Evolutionary conservation across 2,329 filamentous ascomycete genomes (phyloP).

Genomic region (Pseudocercospora vitis): DNA sequence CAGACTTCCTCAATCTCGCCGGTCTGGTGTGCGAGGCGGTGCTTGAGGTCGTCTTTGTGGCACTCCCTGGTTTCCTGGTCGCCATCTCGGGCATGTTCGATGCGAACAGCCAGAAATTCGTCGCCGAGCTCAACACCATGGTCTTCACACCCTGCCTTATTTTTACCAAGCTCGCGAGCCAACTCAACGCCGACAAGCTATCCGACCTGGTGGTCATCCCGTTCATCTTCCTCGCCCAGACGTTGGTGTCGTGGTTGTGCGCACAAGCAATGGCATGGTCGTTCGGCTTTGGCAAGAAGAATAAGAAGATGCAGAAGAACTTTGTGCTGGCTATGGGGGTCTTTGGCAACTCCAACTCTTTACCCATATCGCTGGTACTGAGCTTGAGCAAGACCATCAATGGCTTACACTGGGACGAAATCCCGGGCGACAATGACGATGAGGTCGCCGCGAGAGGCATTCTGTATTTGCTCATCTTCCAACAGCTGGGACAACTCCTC

Average conservation of each 20-base stretch:
- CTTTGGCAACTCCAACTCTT: constrained; percentile 96
- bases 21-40: constrained; percentile 93
- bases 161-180: constrained; percentile 94
- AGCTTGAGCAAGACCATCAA: constrained; percentile 89
- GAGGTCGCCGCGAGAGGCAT: constrained; percentile 93
- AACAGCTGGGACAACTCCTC: constrained; percentile 91
- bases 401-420: constrained; percentile 88
- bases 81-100: constrained; percentile 90
- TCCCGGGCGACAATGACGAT: constrained; percentile 90
- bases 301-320: constrained; percentile 73
- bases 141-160: constrained; percentile 97
- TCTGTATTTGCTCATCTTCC: constrained; percentile 92
- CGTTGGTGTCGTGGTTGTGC: constrained; percentile 78
- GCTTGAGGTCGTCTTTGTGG: constrained; percentile 91
- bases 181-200: constrained; percentile 88
- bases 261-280: constrained; percentile 68
- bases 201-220: constrained; percentile 90
- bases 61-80: constrained; percentile 88
- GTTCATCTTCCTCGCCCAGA: constrained; percentile 89
- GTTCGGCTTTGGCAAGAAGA: constrained; percentile 63
- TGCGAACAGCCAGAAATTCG: constrained; percentile 91
- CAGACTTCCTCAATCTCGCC: constrained; percentile 66
- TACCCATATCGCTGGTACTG: constrained; percentile 93
- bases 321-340: constrained; percentile 97
- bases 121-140: constrained; percentile 93